Conservation (phyloP, 2,329 filamentous ascomycete species). For the Mycosphaerella sp. region DNA sequence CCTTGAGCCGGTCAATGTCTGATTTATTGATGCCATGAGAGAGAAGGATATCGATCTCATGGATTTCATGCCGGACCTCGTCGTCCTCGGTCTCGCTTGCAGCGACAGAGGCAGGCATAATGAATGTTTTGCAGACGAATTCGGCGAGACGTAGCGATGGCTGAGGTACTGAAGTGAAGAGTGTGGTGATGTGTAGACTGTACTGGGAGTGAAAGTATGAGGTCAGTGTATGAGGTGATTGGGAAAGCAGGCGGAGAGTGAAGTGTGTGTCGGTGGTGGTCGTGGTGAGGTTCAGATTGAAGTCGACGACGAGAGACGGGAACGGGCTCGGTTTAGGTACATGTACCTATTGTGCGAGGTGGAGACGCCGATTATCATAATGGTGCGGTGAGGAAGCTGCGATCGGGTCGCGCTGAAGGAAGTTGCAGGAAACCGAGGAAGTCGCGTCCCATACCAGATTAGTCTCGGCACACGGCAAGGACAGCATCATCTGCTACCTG, state of each 20-base stretch:
- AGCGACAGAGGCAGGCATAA: slow-evolving; percentile 48
- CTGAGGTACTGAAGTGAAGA: too few relatives aligned
- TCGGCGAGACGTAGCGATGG: background rate
- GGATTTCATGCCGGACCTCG: slow-evolving; percentile 44
- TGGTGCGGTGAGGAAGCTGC: too few relatives aligned
- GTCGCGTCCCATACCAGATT: too few relatives aligned
- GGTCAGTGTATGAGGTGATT: background rate
- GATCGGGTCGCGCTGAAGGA: too few relatives aligned
- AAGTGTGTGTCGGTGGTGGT: background rate
- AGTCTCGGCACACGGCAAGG: too few relatives aligned
- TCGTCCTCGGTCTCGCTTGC: slow-evolving; percentile 49
- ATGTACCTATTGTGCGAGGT: background rate
- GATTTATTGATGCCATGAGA: slow-evolving; percentile 58
- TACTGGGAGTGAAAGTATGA: background rate
- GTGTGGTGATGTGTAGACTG: background rate
- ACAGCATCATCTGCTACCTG: too few relatives aligned
- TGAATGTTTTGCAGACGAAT: slow-evolving; percentile 8
- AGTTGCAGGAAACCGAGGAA: too few relatives aligned
- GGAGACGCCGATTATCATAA: background rate
- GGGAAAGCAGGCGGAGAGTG: background rate
- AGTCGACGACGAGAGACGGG: background rate
- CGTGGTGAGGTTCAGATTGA: background rate
- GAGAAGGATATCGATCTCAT: slow-evolving; percentile 61
- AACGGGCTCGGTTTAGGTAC: too few relatives aligned
- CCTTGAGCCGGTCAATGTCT: slow-evolving; percentile 60